phyloP scores from a whole-genome alignment of 176 grass and related monocot genomes.

The Lolium multiflorum region DNA sequence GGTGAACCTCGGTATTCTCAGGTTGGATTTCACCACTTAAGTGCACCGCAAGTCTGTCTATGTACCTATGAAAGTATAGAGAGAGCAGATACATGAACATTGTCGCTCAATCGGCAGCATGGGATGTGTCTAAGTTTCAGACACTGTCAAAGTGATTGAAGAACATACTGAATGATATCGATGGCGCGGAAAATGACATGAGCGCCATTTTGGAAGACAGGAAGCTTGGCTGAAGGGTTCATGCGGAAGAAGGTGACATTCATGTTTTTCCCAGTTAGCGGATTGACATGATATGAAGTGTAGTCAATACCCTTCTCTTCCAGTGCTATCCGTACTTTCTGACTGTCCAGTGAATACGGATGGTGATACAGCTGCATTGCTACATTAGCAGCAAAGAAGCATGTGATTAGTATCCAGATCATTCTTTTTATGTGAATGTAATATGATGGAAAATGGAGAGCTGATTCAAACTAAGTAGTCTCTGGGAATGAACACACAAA shows the following conservation, averaged over 20 bases:
- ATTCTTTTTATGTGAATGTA: neutral
- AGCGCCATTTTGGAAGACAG: conserved; percentile 91
- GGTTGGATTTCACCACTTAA: conserved; percentile 69
- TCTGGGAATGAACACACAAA: neutral
- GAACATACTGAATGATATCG: conserved; percentile 76
- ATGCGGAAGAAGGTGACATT: conserved; percentile 78
- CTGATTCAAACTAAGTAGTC: neutral
- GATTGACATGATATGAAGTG: conserved; percentile 91
- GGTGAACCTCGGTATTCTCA: conserved; percentile 54
- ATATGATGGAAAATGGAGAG: neutral
- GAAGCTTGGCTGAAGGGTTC: conserved; percentile 92
- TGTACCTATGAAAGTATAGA: conserved; percentile 63
- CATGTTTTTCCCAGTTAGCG: conserved; percentile 88
- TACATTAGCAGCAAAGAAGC: conserved; percentile 39
- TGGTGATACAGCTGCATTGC: conserved; percentile 98
- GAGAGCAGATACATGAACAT: conserved; percentile 21
- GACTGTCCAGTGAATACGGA: conserved; percentile 87
- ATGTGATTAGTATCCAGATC: conserved; percentile 10
- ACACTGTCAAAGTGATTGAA: neutral
- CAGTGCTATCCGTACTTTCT: conserved; percentile 87
- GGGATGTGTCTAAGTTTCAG: neutral
- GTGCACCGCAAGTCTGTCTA: conserved; percentile 79
- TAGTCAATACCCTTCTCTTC: conserved; percentile 99
- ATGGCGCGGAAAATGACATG: conserved; percentile 80
- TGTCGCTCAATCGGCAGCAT: neutral